Conservation (phyloP, 78 protist species). For the Tieghemostelium lacteum region DNA sequence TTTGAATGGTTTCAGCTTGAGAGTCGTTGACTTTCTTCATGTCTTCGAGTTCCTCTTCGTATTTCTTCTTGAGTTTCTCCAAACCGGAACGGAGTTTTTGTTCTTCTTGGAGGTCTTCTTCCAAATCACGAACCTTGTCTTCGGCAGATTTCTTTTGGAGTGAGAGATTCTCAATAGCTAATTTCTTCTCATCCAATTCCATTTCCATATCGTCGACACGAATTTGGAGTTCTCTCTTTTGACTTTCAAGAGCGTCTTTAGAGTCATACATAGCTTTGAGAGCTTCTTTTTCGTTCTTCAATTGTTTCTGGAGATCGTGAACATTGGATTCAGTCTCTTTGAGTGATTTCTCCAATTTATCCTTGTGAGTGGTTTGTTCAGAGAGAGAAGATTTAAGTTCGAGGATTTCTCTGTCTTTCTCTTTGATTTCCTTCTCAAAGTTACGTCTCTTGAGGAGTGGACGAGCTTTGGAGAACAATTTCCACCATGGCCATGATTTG, state of each 20-base stretch:
- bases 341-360: conserved; percentile 50
- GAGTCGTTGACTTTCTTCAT: conserved; percentile 64
- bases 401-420: conserved; percentile 66
- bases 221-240: conserved; percentile 73
- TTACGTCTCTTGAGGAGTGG: conserved; percentile 82
- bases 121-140: conserved; percentile 63
- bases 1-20: conserved; percentile 56
- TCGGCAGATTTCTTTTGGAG: conserved; percentile 59
- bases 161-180: conserved; percentile 32
- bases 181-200: conserved; percentile 64
- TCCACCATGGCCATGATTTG: conserved; percentile 90
- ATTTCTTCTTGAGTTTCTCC: conserved; percentile 80
- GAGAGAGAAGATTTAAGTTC: conserved; percentile 36
- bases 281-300: conserved; percentile 72
- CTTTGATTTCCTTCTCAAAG: conserved; percentile 86
- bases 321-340: conserved; percentile 68
- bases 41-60: conserved; percentile 85
- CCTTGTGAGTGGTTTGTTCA: conserved; percentile 18
- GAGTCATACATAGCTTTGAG: conserved; percentile 52
- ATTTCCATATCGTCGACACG: conserved; percentile 69
- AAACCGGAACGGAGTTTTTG: conserved; percentile 68
- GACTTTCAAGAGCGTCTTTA: conserved; percentile 73
- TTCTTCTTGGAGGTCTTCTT: conserved; percentile 79
- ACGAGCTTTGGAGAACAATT: conserved; percentile 82
- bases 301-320: conserved; percentile 63